Evolutionary conservation across 176 grass and related monocot genomes (phyloP), one percentile per base, ranked within the genome.

Genomic region (Musa acuminata): DNA sequence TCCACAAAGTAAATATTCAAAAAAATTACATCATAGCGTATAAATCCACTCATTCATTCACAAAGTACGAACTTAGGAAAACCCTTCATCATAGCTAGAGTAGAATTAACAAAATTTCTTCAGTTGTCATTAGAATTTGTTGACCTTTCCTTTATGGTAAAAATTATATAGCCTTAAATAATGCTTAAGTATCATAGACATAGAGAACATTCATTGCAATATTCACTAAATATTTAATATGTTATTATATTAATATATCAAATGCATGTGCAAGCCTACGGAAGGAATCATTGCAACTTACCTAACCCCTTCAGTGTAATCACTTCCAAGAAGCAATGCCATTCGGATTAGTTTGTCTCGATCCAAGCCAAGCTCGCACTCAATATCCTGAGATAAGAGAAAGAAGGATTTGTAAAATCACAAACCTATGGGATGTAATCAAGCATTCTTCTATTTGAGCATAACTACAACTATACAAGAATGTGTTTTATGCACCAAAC

Each of bases 301-400:
- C 94, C 94, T 98, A 75, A 93, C 75, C 75, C 94, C 94, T 88
- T 93, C 90, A 53, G 94, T 98, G 77, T 98, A 98, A 75, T 98
- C 94, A 73, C 90, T 93, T 64, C 94, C 94, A 66, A 98, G 87
- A 88, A 98, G 94, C 86, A 98, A 48, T 51, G 87, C 90, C 87
- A 98, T 98, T 53, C 87, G 90, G 62, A 98, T 93, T 83, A 98
- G 69, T 71, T 88, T 89, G 74, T 91, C 86, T 80, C 87, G 87
- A 77, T 87, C 87, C 80, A 98, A 79, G 50, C 90, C 94, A 81
- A 98, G 94, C 53, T 98, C 94, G 53, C 76, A 87, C 25, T 98
- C 94, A 69, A 98, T 91, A 75, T 98, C 94, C 93, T 97, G 79
- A 92, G 53, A 64, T 54, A 92, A 83, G 14, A 67, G 35, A 17